phyloP scores from a whole-genome alignment of 768 basidiomycete species.

The Agaricus sinodeliciosus region DNA sequence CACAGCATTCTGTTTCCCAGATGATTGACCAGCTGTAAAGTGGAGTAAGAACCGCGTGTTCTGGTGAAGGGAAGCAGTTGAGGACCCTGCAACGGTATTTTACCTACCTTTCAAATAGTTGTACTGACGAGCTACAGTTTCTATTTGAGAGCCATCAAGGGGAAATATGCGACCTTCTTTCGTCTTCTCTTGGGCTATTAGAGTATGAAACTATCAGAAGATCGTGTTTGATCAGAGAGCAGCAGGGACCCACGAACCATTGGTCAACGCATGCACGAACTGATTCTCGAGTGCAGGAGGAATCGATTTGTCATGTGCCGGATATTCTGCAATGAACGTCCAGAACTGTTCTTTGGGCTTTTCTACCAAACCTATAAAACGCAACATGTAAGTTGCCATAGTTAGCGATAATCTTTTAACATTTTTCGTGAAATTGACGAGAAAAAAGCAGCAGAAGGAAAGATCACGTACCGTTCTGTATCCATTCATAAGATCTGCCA shows the following conservation, averaged over 20 bases:
- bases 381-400: background rate
- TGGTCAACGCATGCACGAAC: constrained; percentile 25
- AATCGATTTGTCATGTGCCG: constrained; percentile 31
- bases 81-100: background rate
- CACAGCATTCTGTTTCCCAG: constrained; percentile 22
- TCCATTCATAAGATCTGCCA: constrained; percentile 28
- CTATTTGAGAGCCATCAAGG: constrained; percentile 30
- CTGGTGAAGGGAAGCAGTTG: background rate
- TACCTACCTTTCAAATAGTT: constrained; percentile 28
- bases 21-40: constrained; percentile 20
- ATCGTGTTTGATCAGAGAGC: background rate
- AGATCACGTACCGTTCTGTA: constrained; percentile 22
- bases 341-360: constrained; percentile 30
- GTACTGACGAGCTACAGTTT: constrained; percentile 31
- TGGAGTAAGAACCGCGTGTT: background rate
- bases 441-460: too few species aligned
- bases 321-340: constrained; percentile 37
- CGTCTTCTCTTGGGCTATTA: constrained; percentile 18
- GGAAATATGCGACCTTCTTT: constrained; percentile 26
- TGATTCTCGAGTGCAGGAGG: constrained; percentile 27
- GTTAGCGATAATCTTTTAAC: background rate
- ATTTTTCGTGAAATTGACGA: too few species aligned
- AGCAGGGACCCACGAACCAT: constrained; percentile 20
- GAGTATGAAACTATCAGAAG: constrained; percentile 18
- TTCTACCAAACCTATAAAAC: constrained; percentile 20